Conservation (phyloP, 345 rosid genomes). For the Populus pruinosa region DNA sequence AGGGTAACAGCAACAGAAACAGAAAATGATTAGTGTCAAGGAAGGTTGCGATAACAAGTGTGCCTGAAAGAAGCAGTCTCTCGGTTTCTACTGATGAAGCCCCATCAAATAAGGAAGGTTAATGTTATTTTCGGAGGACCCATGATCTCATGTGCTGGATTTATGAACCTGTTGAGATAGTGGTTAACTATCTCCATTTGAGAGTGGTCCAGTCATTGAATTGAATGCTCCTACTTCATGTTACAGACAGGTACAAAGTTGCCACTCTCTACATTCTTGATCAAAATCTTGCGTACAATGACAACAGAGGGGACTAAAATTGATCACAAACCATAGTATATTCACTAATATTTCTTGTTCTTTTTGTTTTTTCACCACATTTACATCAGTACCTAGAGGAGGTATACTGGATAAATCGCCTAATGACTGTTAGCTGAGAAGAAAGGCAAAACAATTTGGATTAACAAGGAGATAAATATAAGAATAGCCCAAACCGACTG, state of each 20-base stretch:
- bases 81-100: not conserved
- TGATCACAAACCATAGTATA: constrained; percentile 26
- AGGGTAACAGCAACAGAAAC: not conserved
- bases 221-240: constrained; percentile 1
- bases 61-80: not conserved
- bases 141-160: constrained; percentile 6
- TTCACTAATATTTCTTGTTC: constrained; percentile 22
- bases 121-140: constrained; percentile 12
- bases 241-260: not conserved
- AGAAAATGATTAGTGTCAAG: not conserved
- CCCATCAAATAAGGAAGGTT: not conserved
- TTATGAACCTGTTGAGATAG: constrained; percentile 10
- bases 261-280: not conserved
- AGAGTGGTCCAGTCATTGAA: constrained; percentile 9
- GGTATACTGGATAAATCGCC: constrained; percentile 30
- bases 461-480: constrained; percentile 29
- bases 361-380: constrained; percentile 14
- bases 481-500: constrained; percentile 32
- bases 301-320: not conserved
- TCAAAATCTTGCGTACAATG: constrained; percentile 3
- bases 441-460: constrained; percentile 11
- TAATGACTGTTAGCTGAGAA: constrained; percentile 26
- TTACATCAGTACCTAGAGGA: constrained; percentile 39
- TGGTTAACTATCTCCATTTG: constrained; percentile 8
- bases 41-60: not conserved